phyloP scores from a whole-genome alignment of 2,329 filamentous ascomycete genomes.

The Neonectria ditissima region DNA sequence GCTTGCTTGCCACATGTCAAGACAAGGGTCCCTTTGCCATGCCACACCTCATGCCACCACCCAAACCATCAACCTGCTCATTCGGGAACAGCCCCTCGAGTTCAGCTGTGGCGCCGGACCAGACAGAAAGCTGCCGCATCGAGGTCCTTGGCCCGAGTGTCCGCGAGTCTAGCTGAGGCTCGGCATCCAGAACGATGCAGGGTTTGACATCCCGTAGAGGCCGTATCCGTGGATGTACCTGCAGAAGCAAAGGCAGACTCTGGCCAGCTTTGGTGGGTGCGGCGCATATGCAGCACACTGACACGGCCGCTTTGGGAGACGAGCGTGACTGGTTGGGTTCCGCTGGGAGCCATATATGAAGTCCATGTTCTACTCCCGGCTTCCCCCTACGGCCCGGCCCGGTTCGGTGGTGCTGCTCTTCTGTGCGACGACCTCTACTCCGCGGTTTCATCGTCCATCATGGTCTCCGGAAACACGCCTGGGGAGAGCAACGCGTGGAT shows the following conservation, averaged over 20 bases:
- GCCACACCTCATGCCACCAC: conserved; percentile 18
- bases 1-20: conserved; percentile 1
- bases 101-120: neutral
- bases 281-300: conserved; percentile 1
- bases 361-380: neutral
- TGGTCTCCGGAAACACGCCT: conserved; percentile 46
- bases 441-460: conserved; percentile 21
- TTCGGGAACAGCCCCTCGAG: neutral
- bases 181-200: neutral
- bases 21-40: conserved; percentile 17
- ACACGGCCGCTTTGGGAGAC: conserved; percentile 9
- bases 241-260: conserved; percentile 11
- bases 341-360: conserved; percentile 11
- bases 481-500: conserved; percentile 53
- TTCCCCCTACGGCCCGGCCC: neutral
- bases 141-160: neutral
- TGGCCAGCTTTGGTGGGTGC: neutral
- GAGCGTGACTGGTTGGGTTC: neutral
- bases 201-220: neutral
- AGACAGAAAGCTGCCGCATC: conserved; percentile 6
- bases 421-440: neutral
- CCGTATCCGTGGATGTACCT: neutral
- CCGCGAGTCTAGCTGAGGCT: neutral
- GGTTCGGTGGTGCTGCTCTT: neutral
- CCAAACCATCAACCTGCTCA: neutral